A percentile compares a stretch with the other conserved stretches of the same genome.
phyloP scores from a whole-genome alignment of 139 green algal genomes.

The Eudorina sp. region DNA sequence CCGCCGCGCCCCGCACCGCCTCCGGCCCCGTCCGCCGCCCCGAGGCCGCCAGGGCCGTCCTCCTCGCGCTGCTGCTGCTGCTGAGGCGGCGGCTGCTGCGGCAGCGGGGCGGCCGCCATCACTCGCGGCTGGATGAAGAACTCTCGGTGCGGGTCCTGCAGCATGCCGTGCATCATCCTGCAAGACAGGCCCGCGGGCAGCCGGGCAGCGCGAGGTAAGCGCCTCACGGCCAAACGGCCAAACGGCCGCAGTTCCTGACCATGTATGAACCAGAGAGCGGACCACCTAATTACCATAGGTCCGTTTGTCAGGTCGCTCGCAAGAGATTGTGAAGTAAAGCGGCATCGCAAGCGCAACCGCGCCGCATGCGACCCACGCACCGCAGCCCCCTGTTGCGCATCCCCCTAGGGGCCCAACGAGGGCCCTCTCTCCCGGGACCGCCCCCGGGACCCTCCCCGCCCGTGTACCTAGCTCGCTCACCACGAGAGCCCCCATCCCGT shows the following conservation, averaged over 20 bases:
- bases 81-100: not conserved
- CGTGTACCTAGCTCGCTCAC: no score
- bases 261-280: not conserved
- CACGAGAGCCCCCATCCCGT: no score
- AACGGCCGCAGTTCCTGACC: not conserved
- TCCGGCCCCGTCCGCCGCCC: not conserved
- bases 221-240: not conserved
- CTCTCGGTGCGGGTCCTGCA: constrained; percentile 79
- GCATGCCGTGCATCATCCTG: constrained; percentile 89
- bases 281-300: no score
- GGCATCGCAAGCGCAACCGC: no score
- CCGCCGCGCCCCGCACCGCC: not conserved
- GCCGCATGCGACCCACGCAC: no score
- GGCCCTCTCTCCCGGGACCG: no score
- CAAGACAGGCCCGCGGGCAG: not conserved
- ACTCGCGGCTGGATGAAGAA: constrained; percentile 84
- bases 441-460: no score
- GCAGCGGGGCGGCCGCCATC: not conserved
- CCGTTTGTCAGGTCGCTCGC: no score
- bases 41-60: not conserved
- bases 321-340: no score
- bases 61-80: constrained; percentile 7
- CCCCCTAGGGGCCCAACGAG: no score
- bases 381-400: no score
- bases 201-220: not conserved